These are phyloP conservation scores for Hymenoscyphus scutula DNA, from an alignment of 2,329 filamentous ascomycete genomes.

Conservation along the genomic window DNA sequence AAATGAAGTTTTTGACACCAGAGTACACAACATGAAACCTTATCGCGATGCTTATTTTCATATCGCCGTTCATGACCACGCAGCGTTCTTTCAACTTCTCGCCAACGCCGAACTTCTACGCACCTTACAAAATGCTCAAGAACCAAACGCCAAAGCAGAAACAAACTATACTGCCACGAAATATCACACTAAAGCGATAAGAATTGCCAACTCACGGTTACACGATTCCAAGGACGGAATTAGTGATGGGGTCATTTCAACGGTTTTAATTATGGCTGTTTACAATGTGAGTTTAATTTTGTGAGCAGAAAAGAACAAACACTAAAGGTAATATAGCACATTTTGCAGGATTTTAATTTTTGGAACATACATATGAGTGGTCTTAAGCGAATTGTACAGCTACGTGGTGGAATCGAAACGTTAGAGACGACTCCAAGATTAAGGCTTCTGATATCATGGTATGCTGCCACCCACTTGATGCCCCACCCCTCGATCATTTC, in stretches of 20 bases:
- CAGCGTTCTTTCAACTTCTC: not conserved
- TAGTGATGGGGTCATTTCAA: not conserved
- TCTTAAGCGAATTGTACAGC: not conserved
- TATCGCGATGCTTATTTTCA: not conserved
- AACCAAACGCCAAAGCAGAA: not conserved
- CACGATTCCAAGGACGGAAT: not conserved
- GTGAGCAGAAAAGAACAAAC: not conserved
- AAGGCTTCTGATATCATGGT: not conserved
- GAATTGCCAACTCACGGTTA: not conserved
- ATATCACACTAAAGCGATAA: not conserved
- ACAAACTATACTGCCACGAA: not conserved
- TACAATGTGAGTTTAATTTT: not conserved
- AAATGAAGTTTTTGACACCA: not conserved
- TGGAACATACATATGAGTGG: not conserved
- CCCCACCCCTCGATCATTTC: not conserved
- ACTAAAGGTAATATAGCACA: not conserved
- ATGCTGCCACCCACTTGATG: not conserved
- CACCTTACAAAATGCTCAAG: not conserved
- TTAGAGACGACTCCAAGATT: not conserved
- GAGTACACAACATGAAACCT: not conserved
- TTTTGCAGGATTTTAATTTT: not conserved
- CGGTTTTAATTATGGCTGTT: not conserved
- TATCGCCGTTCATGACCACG: not conserved
- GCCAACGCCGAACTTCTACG: not conserved
- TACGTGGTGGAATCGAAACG: not conserved